Evolutionary conservation across 208 protist species (phyloP), one percentile per base, ranked within the genome.

Genomic region (Leishmania martiniquensis): DNA sequence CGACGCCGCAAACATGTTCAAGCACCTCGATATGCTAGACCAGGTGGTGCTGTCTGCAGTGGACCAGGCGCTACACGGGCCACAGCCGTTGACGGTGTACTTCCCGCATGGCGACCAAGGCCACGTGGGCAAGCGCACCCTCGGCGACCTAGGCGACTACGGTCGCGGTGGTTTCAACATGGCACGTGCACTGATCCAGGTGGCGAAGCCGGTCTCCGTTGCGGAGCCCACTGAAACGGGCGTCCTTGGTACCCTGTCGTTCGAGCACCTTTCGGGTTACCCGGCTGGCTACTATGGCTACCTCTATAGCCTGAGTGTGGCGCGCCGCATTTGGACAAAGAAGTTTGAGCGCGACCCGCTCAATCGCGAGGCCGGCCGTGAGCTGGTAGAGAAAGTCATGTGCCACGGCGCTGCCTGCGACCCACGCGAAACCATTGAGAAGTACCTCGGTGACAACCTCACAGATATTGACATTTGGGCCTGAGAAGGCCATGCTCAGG

Each of bases 261-360:
- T 98, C 76, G 90, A 98, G 81, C 96, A 98, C 78, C 83, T 98
- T 34, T 95, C 87, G 17, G 92, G 90, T 37, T 98, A 98, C 82
- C 95, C 95, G 17, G 96, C 91, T 0, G 92, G 89, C 32, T 98
- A 98, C 86, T 98, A 98, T 77, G 91, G 92, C 51, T 98, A 98
- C 63, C 87, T 97, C 22, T 98, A 98, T 87, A 97, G 91, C 77
- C 88, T 94, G n/a, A 91, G 87, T 44, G 87, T 97, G 12, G 94
- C 94, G 32, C 90, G 89, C 0, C 91, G 93, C 39, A 97, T 98
- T 72, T 98, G 96, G 95, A 70, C 87, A 10, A 94, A 93, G 72
- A 97, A 97, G 77, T 98, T 98, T 51, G 89, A 88, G 75, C 81
- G 79, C 62, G 86, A 98, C 76, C 95, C 96, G 12, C 85, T 98